A percentile compares a stretch with the other conserved stretches of the same genome.
phyloP scores from a whole-genome alignment of 2,329 filamentous ascomycete genomes.

The Diaporthe citriasiana region DNA sequence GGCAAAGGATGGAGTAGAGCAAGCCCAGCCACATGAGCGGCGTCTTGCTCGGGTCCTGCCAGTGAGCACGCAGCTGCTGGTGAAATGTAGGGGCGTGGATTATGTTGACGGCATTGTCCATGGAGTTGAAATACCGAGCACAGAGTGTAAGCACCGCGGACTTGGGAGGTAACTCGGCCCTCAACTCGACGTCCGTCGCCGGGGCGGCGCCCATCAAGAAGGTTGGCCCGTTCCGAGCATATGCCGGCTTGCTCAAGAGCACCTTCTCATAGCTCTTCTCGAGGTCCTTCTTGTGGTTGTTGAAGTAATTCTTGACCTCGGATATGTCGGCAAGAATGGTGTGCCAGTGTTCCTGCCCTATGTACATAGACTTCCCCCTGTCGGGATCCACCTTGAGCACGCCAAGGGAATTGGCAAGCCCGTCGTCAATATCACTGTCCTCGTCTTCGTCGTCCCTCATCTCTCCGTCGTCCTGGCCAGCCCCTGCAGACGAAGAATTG shows the following conservation, averaged over 20 bases:
- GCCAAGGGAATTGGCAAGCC: constrained; percentile 80
- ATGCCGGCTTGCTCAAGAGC: constrained; percentile 74
- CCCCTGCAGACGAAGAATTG: constrained; percentile 61
- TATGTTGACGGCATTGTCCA: constrained; percentile 78
- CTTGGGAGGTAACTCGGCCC: constrained; percentile 84
- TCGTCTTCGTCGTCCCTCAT: constrained; percentile 68
- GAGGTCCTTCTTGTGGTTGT: constrained; percentile 87
- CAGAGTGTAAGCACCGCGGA: constrained; percentile 88
- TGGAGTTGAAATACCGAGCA: constrained; percentile 90
- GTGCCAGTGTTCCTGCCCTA: constrained; percentile 88
- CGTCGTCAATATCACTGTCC: constrained; percentile 80
- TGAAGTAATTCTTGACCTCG: constrained; percentile 94
- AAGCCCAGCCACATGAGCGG: constrained; percentile 84
- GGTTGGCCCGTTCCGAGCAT: constrained; percentile 75
- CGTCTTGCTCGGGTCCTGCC: constrained; percentile 80
- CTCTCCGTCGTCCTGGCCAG: constrained; percentile 68
- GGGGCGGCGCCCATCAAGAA: constrained; percentile 83
- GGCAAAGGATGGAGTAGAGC: constrained; percentile 81
- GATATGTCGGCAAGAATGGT: constrained; percentile 84
- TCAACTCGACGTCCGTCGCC: constrained; percentile 81
- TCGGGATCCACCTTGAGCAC: constrained; percentile 84
- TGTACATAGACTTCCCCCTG: constrained; percentile 83
- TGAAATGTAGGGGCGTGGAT: constrained; percentile 90
- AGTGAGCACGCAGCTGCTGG: constrained; percentile 75
- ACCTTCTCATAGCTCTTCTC: constrained; percentile 86